phyloP scores from a whole-genome alignment of 2,329 filamentous ascomycete species.

The Aspergillus latus region DNA sequence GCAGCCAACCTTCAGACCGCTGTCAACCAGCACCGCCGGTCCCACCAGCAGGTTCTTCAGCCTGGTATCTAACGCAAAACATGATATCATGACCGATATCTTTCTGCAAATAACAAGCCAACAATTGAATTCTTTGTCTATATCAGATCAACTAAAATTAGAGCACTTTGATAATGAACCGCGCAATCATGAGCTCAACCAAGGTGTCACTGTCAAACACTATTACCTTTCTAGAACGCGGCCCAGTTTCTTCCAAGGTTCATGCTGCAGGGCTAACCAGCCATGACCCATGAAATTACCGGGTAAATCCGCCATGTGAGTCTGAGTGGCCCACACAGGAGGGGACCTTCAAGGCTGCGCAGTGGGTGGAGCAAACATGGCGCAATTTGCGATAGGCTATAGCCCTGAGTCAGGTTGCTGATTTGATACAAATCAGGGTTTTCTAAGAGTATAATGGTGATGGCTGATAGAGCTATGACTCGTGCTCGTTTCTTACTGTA shows the following conservation, averaged over 20 bases:
- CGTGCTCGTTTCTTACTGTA: not conserved
- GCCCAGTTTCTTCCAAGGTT: slow-evolving; percentile 13
- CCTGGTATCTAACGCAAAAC: slow-evolving; percentile 19
- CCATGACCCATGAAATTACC: not conserved
- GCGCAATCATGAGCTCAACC: slow-evolving; percentile 21
- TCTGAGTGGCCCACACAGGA: not conserved
- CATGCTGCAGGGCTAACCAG: slow-evolving; percentile 19
- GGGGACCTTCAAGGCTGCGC: not conserved
- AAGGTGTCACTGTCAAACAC: not conserved
- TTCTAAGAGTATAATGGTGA: not conserved
- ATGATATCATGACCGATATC: slow-evolving; percentile 19
- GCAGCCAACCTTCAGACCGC: not conserved
- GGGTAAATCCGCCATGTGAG: not conserved
- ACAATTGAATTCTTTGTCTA: not conserved
- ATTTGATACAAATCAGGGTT: not conserved
- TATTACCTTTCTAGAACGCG: slow-evolving; percentile 18
- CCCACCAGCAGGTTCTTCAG: not conserved
- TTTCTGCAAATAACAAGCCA: not conserved
- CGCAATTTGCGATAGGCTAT: not conserved
- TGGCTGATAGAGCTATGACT: too few relatives aligned
- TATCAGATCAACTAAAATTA: not conserved
- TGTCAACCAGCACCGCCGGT: not conserved
- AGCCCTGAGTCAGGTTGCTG: not conserved
- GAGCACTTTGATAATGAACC: not conserved
- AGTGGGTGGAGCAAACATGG: not conserved